Percentiles rank a stretch among this genome's conserved stretches.
phyloP scores from a whole-genome alignment of 352 stramenopile species.

The Hyaloperonospora arabidopsidis region DNA sequence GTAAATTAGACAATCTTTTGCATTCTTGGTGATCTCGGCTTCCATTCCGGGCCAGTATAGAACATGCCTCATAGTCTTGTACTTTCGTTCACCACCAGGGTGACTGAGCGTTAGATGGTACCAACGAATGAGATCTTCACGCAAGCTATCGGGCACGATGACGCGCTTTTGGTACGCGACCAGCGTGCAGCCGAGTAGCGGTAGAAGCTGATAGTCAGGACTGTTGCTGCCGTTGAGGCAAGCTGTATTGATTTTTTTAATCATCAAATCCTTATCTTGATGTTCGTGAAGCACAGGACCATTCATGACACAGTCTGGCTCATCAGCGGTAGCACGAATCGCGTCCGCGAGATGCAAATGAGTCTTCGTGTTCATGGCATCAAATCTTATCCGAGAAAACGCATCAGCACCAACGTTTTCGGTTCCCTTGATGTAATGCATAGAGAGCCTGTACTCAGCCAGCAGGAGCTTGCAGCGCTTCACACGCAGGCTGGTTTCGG shows the following conservation, averaged over 20 bases:
- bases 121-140: too few species aligned
- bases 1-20: slow-evolving; percentile 2
- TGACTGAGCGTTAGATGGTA: too few species aligned
- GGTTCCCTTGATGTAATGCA: too few species aligned
- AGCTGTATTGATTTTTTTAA: slow-evolving; percentile 1
- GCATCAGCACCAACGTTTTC: not conserved
- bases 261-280: slow-evolving; percentile 1
- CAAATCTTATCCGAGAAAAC: too few species aligned
- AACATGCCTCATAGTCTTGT: too few species aligned
- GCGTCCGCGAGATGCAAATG: too few species aligned
- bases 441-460: too few species aligned
- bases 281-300: slow-evolving; percentile 4
- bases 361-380: too few species aligned
- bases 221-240: slow-evolving; percentile 10
- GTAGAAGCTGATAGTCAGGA: slow-evolving; percentile 8
- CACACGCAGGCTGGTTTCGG: too few species aligned
- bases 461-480: too few species aligned
- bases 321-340: not conserved
- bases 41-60: not conserved
- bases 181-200: slow-evolving; percentile 3
- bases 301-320: slow-evolving; percentile 3
- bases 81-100: too few species aligned
- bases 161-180: slow-evolving; percentile 2
- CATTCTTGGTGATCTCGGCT: not conserved
- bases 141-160: not conserved